Evolutionary conservation across 2,329 filamentous ascomycete species (phyloP).

Genomic region (Rhynchosporium graminicola): DNA sequence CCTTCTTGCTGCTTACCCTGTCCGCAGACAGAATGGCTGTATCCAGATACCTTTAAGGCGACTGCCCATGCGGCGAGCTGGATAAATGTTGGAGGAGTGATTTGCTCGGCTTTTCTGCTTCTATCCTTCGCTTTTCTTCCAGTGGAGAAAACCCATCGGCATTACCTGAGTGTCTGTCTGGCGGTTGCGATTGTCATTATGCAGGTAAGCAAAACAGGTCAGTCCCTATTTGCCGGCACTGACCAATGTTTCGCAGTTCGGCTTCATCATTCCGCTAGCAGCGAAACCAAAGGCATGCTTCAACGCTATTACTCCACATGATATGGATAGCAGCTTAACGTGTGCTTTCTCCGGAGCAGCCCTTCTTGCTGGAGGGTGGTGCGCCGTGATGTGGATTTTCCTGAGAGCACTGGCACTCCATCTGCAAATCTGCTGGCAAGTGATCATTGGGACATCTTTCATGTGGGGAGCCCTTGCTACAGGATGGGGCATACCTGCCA

Average conservation of each 20-base stretch:
- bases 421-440: constrained; percentile 97
- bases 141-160: constrained; percentile 83
- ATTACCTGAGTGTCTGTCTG: constrained; percentile 90
- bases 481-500: constrained; percentile 81
- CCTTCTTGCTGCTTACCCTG: constrained; percentile 85
- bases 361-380: constrained; percentile 82
- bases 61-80: constrained; percentile 73
- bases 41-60: constrained; percentile 59
- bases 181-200: constrained; percentile 75
- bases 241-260: constrained; percentile 56
- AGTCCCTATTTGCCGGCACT: constrained; percentile 13
- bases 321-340: constrained; percentile 78
- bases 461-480: constrained; percentile 80
- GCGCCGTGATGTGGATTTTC: constrained; percentile 86
- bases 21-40: constrained; percentile 77
- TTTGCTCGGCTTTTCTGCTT: constrained; percentile 74
- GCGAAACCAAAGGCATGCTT: constrained; percentile 79
- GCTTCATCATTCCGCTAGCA: constrained; percentile 86
- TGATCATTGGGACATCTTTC: constrained; percentile 83
- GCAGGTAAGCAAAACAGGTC: constrained; percentile 59
- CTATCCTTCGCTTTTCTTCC: constrained; percentile 79
- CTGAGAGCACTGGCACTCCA: constrained; percentile 88
- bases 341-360: constrained; percentile 90
- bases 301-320: constrained; percentile 88
- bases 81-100: constrained; percentile 73